These are phyloP conservation scores for Lenzites betulinus DNA, from an alignment of 768 basidiomycete genomes.

Conservation along the genomic window DNA sequence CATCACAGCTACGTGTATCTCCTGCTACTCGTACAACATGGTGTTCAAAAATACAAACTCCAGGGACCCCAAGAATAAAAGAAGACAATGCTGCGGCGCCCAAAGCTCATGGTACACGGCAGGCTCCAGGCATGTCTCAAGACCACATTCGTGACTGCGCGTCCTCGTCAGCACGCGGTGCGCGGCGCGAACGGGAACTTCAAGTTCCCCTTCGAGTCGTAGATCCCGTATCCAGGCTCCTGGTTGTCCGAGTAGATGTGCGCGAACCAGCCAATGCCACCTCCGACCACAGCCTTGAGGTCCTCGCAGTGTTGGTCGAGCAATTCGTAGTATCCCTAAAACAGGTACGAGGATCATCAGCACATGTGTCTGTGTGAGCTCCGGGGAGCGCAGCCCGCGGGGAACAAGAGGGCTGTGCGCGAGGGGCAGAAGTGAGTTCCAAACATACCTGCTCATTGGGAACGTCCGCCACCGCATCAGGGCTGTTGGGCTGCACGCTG, in stretches of 20 bases:
- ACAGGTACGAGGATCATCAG: not conserved
- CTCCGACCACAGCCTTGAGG: constrained; percentile 58
- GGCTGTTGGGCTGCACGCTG: constrained; percentile 67
- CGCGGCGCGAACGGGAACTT: constrained; percentile 71
- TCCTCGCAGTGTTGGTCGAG: constrained; percentile 65
- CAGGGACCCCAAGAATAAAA: too few species aligned
- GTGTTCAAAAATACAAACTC: too few species aligned
- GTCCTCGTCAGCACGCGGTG: constrained; percentile 51
- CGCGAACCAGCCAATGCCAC: constrained; percentile 81
- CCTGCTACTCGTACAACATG: not conserved
- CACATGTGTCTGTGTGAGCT: not conserved
- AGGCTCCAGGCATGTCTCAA: not conserved
- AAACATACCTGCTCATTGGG: constrained; percentile 58
- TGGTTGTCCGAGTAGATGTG: constrained; percentile 73
- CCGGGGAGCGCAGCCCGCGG: not conserved
- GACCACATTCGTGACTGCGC: not conserved
- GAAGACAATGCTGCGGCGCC: too few species aligned
- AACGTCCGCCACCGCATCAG: constrained; percentile 58
- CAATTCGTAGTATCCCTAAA: constrained; percentile 60
- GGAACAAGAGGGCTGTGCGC: not conserved
- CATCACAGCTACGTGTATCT: not conserved
- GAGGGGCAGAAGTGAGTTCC: not conserved
- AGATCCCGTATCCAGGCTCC: constrained; percentile 73
- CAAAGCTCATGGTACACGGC: not conserved
- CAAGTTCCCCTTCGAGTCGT: constrained; percentile 44